Evolutionary conservation across 1,284 basidiomycete genomes (phyloP), one percentile per base, ranked within the genome.

Genomic region (Ganoderma leucocontextum): DNA sequence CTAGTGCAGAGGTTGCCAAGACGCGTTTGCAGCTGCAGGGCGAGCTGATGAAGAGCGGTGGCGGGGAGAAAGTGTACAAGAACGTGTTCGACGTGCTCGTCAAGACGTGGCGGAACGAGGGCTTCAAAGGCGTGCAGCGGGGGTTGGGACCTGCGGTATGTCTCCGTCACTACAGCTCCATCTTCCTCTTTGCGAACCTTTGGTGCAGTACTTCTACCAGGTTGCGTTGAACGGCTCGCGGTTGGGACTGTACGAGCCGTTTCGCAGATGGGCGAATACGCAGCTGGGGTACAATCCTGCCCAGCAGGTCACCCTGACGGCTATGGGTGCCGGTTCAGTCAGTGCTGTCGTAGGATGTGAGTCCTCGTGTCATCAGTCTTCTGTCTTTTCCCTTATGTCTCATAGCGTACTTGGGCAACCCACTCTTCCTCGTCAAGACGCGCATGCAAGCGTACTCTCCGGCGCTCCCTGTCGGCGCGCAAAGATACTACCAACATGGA

Each of bases 391-490:
- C 35, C 44, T 67, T 4, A 44, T 25, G 39, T 13, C n/a, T 19
- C 59, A n/a, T n/a, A 68, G 70, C 70, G 17, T 64, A n/a, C 44
- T 83, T 98, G 39, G 97, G 97, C 60, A 99, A 97, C 75, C 97
- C 97, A 0, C 83, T 99, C 12, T 99, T 98, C 83, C 85, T 99
- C 61, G 91, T 99, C 78, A 99, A 99, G 83, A 97, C 97, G 2
- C 89, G 97, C 59, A 97, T 99, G 91, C 97, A 98, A 83, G 95
- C 95, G 38, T 96, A 94, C 81, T 96, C 95, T 2, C 94, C 95
- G n/a, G 87, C 89, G 41, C 85, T 97, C 25, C 95, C 96, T 19
- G 52, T 97, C 66, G 96, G 95, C 66, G 87, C 95, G 15, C 95
- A 97, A 76, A 95, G 96, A 80, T 79, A 94, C 77, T 98, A 98